These are phyloP conservation scores for Rhizopogon rudus DNA, from an alignment of 768 basidiomycete genomes.

Conservation along the genomic window DNA sequence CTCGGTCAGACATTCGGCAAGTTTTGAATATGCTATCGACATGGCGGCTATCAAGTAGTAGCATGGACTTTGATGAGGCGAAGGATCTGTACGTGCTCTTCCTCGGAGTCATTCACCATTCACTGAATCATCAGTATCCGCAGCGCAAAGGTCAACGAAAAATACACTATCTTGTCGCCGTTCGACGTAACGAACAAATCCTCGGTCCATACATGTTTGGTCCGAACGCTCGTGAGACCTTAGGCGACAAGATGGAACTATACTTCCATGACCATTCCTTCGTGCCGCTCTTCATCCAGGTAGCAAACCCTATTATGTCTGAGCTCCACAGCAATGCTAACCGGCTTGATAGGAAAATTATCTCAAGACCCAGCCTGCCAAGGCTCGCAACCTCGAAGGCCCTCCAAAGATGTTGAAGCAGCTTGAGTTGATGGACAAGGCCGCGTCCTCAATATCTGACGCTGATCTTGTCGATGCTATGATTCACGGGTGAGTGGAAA, in stretches of 20 bases:
- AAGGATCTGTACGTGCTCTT: constrained; percentile 70
- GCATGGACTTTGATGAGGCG: constrained; percentile 89
- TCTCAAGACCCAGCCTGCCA: constrained; percentile 73
- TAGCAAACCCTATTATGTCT: constrained; percentile 19
- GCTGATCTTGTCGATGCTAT: constrained; percentile 90
- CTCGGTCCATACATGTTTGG: constrained; percentile 92
- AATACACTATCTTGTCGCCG: constrained; percentile 85
- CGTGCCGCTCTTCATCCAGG: constrained; percentile 93
- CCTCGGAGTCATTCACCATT: not conserved
- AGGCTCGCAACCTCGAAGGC: constrained; percentile 51
- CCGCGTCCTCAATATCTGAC: constrained; percentile 91
- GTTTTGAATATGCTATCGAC: constrained; percentile 98
- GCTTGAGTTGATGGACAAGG: constrained; percentile 78
- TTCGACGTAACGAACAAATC: constrained; percentile 84
- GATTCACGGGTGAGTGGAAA: constrained; percentile 73
- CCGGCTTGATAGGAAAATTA: constrained; percentile 79
- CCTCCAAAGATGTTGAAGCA: constrained; percentile 65
- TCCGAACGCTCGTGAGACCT: constrained; percentile 67
- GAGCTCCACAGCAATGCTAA: not conserved
- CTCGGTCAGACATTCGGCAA: constrained; percentile 95
- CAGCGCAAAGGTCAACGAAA: constrained; percentile 88
- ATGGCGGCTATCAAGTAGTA: constrained; percentile 79
- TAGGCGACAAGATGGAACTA: constrained; percentile 90
- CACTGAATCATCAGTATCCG: not conserved
- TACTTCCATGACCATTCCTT: constrained; percentile 97